Evolutionary conservation across 140 eudicot species (phyloP).

Genomic region (Anethum foeniculum): DNA sequence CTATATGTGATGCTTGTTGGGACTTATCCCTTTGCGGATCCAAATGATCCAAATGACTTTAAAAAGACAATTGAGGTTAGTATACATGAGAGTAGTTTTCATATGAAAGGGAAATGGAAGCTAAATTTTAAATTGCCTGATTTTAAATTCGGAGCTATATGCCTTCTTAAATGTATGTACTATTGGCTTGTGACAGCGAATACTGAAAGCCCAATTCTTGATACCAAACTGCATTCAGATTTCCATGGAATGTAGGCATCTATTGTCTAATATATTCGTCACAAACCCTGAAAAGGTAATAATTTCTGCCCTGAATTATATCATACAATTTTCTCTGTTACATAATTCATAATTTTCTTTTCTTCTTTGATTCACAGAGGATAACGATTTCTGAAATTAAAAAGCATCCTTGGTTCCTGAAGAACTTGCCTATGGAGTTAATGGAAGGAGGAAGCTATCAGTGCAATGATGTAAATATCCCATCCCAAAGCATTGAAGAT

Average conservation of each 20-base stretch:
- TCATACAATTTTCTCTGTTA: neutral
- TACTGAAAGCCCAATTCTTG: conserved; percentile 47
- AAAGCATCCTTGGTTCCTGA: conserved; percentile 63
- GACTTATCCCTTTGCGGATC: conserved; percentile 83
- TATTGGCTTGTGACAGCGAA: conserved; percentile 45
- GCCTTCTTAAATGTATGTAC: neutral
- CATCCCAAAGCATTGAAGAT: conserved; percentile 46
- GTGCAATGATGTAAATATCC: conserved; percentile 24
- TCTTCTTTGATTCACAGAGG: conserved; percentile 33
- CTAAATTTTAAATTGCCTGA: neutral
- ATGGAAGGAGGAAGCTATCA: conserved; percentile 44
- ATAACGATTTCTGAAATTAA: conserved; percentile 61
- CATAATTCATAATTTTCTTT: neutral
- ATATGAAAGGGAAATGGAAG: neutral
- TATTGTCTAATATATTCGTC: conserved; percentile 54
- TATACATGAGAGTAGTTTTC: neutral
- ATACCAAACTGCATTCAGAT: conserved; percentile 46
- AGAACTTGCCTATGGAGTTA: conserved; percentile 61
- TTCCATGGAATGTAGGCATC: conserved; percentile 60
- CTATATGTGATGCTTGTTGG: conserved; percentile 88
- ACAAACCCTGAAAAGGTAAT: conserved; percentile 63
- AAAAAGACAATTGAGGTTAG: conserved; percentile 61
- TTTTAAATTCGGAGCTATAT: neutral
- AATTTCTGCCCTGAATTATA: neutral
- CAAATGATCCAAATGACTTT: conserved; percentile 59